A percentile compares a stretch with the other conserved stretches of the same genome.
Conservation (phyloP, 2,329 filamentous ascomycete genomes). For the Trichoderma cornu-damae region DNA sequence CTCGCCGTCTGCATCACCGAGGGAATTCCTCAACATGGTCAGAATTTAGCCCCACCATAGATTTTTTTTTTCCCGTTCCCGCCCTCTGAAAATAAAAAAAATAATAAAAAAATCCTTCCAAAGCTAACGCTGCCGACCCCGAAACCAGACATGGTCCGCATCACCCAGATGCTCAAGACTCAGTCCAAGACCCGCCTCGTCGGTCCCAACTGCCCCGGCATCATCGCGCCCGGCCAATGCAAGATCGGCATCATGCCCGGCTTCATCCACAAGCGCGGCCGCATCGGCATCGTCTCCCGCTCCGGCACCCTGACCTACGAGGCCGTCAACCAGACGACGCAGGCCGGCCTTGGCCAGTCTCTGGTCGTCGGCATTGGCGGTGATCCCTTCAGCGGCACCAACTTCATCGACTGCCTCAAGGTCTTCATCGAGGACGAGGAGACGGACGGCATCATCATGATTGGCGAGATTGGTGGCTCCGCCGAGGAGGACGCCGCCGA, state of each 20-base stretch:
- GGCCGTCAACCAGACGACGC: constrained; percentile 98
- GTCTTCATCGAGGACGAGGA: constrained; percentile 94
- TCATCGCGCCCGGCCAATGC: constrained; percentile 93
- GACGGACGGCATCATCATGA: constrained; percentile 99
- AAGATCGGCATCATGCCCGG: constrained; percentile 99
- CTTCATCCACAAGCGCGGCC: constrained; percentile 99
- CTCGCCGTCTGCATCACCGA: constrained; percentile 97
- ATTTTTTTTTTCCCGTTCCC: not conserved
- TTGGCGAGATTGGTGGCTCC: constrained; percentile 95
- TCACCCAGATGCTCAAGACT: constrained; percentile 95
- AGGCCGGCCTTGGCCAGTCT: constrained; percentile 93
- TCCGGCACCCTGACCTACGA: constrained; percentile 99
- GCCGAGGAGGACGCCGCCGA: constrained; percentile 98
- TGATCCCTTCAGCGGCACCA: constrained; percentile 97
- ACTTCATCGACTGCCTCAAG: constrained; percentile 98
- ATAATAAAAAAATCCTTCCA: not conserved
- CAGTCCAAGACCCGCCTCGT: constrained; percentile 96
- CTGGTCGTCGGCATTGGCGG: constrained; percentile 97
- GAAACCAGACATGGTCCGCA: constrained; percentile 90
- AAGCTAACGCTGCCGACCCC: not conserved
- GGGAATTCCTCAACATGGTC: constrained; percentile 95
- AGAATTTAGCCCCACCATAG: constrained; percentile 29
- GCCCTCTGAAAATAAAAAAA: not conserved
- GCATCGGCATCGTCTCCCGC: constrained; percentile 96
- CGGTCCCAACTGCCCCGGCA: constrained; percentile 95